Conservation (phyloP, 768 basidiomycete species). For the Cantharellus anzutake region DNA sequence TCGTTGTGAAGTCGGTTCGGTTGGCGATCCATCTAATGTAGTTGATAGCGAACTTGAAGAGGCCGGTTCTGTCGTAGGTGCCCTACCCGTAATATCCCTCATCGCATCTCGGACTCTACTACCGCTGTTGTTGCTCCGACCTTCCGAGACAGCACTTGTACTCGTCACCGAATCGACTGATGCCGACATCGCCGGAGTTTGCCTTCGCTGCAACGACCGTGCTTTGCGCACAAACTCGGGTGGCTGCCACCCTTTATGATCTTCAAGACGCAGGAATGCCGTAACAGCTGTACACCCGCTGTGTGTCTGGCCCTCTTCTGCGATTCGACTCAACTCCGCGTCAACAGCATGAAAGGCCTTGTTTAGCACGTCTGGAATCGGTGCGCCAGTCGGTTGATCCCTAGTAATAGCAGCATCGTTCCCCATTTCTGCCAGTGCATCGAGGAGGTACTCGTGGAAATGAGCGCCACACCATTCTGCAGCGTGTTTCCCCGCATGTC, state of each 20-base stretch:
- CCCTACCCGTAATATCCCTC: neutral
- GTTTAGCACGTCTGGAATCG: slow-evolving; percentile 77
- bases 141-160: slow-evolving; percentile 13
- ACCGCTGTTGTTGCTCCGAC: slow-evolving; percentile 17
- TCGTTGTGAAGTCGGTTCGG: slow-evolving; percentile 12
- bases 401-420: neutral
- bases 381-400: neutral
- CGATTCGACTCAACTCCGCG: slow-evolving; percentile 56
- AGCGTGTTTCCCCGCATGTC: slow-evolving; percentile 95
- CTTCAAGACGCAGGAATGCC: slow-evolving; percentile 86
- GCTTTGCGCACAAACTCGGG: slow-evolving; percentile 20
- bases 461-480: slow-evolving; percentile 97
- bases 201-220: neutral
- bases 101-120: neutral
- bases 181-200: neutral
- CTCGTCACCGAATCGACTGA: neutral
- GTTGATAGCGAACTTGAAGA: slow-evolving; percentile 30
- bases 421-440: neutral
- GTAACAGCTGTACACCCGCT: slow-evolving; percentile 96
- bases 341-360: slow-evolving; percentile 91
- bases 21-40: slow-evolving; percentile 3
- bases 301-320: slow-evolving; percentile 82
- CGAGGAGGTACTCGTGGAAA: slow-evolving; percentile 58
- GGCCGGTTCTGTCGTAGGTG: slow-evolving; percentile 17
- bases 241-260: slow-evolving; percentile 49